These are phyloP conservation scores for Solanum corneliomulleri DNA, from an alignment of 257 asterid genomes.

Conservation along the genomic window DNA sequence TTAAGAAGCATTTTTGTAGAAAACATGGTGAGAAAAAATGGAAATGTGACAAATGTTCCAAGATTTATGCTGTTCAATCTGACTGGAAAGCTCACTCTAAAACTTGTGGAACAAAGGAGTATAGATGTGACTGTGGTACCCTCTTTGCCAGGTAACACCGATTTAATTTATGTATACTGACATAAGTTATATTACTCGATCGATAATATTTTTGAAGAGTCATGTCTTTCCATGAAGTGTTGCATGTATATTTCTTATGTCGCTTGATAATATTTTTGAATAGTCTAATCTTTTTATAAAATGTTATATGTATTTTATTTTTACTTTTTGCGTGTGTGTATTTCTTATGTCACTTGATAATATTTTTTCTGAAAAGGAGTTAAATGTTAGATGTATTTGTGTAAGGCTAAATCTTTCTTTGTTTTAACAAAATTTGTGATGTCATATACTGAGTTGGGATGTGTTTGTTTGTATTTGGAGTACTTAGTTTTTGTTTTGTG, in stretches of 20 bases:
- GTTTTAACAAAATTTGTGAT: neutral
- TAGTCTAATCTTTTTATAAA: neutral
- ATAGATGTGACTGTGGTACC: slow-evolving; percentile 84
- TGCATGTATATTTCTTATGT: neutral
- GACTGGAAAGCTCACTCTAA: slow-evolving; percentile 90
- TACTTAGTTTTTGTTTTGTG: slow-evolving; percentile 7
- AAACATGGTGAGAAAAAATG: slow-evolving; percentile 93
- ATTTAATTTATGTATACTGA: neutral
- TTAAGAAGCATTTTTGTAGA: slow-evolving; percentile 77
- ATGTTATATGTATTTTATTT: neutral
- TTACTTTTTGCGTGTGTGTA: too few species aligned
- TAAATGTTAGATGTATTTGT: neutral
- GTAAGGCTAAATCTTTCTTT: neutral
- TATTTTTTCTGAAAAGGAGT: too few species aligned
- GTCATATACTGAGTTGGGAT: neutral
- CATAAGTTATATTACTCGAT: neutral
- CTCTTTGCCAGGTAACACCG: slow-evolving; percentile 55
- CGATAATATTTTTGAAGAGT: too few species aligned
- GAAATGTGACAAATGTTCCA: slow-evolving; percentile 75
- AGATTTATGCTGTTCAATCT: slow-evolving; percentile 78
- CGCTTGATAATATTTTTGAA: neutral
- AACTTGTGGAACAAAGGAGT: slow-evolving; percentile 84
- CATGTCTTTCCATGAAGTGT: neutral
- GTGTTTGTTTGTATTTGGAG: neutral
- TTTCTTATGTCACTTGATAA: too few species aligned